Percentiles rank a stretch among this genome's conserved stretches.
phyloP scores from a whole-genome alignment of 257 asterid species.

The Plantago major region DNA sequence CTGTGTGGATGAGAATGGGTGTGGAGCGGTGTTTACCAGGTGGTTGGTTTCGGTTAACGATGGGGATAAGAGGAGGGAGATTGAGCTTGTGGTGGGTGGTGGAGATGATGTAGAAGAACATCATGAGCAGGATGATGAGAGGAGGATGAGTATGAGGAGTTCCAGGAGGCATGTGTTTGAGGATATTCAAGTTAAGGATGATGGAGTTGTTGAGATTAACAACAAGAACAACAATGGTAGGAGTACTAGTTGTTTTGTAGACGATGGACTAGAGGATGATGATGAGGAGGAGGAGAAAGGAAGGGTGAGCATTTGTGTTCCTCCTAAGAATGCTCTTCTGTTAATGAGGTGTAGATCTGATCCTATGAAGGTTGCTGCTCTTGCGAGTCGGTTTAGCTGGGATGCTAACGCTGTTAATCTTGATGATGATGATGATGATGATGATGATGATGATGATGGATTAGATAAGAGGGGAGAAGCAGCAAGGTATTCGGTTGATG shows the following conservation, averaged over 20 bases:
- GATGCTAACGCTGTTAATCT: conserved; percentile 37
- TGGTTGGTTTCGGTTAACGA: conserved; percentile 81
- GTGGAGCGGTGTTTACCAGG: conserved; percentile 71
- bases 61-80: conserved; percentile 60
- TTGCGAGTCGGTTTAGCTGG: conserved; percentile 51
- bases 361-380: conserved; percentile 85
- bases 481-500: conserved; percentile 2
- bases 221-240: neutral
- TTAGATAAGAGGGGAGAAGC: neutral
- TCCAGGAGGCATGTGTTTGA: conserved; percentile 88
- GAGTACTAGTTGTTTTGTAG: too few relatives aligned
- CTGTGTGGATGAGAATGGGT: conserved; percentile 35
- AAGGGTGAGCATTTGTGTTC: conserved; percentile 75
- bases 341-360: conserved; percentile 97
- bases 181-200: conserved; percentile 68
- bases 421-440: conserved; percentile 23
- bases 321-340: conserved; percentile 90
- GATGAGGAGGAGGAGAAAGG: conserved; percentile 41
- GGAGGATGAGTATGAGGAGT: conserved; percentile 35
- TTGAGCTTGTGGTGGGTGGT: conserved; percentile 79
- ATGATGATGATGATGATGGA: conserved; percentile 15
- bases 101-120: conserved; percentile 53
- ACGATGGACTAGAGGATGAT: neutral
- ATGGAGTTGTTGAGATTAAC: conserved; percentile 40
- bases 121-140: conserved; percentile 12